These are phyloP conservation scores for Davidsoniella australis DNA, from an alignment of 2,329 filamentous ascomycete genomes.

Conservation along the genomic window DNA sequence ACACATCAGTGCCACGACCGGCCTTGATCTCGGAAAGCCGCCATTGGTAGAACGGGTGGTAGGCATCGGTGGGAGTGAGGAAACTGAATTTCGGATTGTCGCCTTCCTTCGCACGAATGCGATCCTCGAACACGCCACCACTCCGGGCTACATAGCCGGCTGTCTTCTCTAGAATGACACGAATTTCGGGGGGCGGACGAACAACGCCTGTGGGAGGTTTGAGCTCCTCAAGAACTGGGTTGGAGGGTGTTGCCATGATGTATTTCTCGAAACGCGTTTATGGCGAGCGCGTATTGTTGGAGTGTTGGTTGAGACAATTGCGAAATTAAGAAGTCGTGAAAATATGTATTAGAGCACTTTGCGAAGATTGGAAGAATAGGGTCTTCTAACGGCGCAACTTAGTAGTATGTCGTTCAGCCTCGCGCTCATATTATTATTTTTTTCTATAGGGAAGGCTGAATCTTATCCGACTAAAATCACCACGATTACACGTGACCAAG, in stretches of 20 bases:
- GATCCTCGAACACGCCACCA: slow-evolving; percentile 56
- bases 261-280: neutral
- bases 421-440: neutral
- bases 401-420: neutral
- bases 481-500: neutral
- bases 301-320: neutral
- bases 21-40: slow-evolving; percentile 70
- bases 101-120: slow-evolving; percentile 70
- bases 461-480: neutral
- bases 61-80: slow-evolving; percentile 61
- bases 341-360: neutral
- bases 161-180: slow-evolving; percentile 77
- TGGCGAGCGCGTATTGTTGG: neutral
- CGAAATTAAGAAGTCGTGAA: neutral
- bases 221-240: slow-evolving; percentile 41
- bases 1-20: slow-evolving; percentile 63
- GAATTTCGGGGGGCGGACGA: slow-evolving; percentile 76
- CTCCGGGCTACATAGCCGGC: slow-evolving; percentile 72
- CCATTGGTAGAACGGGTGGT: slow-evolving; percentile 82
- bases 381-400: neutral
- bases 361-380: neutral
- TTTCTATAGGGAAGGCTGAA: slow-evolving; percentile 2
- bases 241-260: neutral
- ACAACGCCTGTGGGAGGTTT: slow-evolving; percentile 73
- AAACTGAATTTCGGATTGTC: slow-evolving; percentile 86